Conservation (phyloP, 1,284 basidiomycete species). For the Fomitopsis pinicola region DNA sequence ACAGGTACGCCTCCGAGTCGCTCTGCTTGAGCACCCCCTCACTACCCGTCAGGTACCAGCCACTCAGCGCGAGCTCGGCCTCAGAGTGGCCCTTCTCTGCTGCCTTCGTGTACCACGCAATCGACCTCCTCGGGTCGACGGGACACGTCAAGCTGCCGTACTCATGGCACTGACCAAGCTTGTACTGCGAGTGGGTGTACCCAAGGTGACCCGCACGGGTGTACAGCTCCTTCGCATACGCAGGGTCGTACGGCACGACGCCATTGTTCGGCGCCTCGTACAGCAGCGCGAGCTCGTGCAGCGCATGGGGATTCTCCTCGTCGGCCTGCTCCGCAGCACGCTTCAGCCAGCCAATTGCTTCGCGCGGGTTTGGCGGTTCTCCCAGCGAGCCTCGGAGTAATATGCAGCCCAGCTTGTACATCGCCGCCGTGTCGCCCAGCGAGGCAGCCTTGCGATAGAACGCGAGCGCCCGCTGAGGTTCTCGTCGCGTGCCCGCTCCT, state of each 20-base stretch:
- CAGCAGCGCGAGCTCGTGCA: slow-evolving; percentile 93
- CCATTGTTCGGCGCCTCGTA: slow-evolving; percentile 75
- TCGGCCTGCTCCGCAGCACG: slow-evolving; percentile 97
- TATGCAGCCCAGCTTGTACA: slow-evolving; percentile 99
- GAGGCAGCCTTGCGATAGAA: slow-evolving; percentile 98
- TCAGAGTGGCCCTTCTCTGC: slow-evolving; percentile 94
- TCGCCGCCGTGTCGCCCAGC: slow-evolving; percentile 94
- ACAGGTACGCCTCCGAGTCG: slow-evolving; percentile 96
- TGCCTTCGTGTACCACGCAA: slow-evolving; percentile 98
- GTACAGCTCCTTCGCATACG: slow-evolving; percentile 83
- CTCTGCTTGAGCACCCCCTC: slow-evolving; percentile 97
- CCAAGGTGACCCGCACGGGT: slow-evolving; percentile 93
- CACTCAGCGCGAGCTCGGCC: slow-evolving; percentile 92
- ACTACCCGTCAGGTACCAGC: slow-evolving; percentile 96
- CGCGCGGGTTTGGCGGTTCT: slow-evolving; percentile 83
- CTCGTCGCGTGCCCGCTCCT: slow-evolving; percentile 94
- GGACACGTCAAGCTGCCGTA: slow-evolving; percentile 89
- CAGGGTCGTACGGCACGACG: slow-evolving; percentile 70
- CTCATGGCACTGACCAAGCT: slow-evolving; percentile 93
- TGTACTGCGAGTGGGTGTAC: slow-evolving; percentile 92
- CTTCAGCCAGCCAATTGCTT: slow-evolving; percentile 93
- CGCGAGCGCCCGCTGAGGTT: slow-evolving; percentile 84
- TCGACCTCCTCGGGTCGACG: slow-evolving; percentile 88
- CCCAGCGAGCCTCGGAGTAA: slow-evolving; percentile 83
- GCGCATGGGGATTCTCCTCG: slow-evolving; percentile 96